These are phyloP conservation scores for Macrolepiota albuminosa DNA, from an alignment of 768 basidiomycete species.

Conservation along the genomic window DNA sequence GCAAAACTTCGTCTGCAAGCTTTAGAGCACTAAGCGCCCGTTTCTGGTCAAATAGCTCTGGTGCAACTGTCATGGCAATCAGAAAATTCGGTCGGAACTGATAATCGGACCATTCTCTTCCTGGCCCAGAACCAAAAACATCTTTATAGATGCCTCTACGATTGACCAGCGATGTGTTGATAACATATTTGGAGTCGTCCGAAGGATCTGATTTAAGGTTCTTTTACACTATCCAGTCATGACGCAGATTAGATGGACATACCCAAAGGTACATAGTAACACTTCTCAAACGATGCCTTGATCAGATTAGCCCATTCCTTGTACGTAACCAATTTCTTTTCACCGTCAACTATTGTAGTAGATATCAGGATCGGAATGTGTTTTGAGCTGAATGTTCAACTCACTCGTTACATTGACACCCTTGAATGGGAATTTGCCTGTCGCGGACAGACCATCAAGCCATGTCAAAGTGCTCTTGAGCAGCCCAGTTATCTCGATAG, in stretches of 20 bases:
- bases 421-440: slow-evolving; percentile 80
- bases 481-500: slow-evolving; percentile 92
- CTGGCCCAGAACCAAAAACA: slow-evolving; percentile 83
- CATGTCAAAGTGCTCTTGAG: slow-evolving; percentile 91
- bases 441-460: slow-evolving; percentile 62
- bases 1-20: slow-evolving; percentile 75
- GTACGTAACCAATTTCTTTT: slow-evolving; percentile 72
- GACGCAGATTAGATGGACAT: slow-evolving; percentile 18
- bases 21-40: slow-evolving; percentile 78
- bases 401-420: slow-evolving; percentile 79
- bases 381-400: slow-evolving; percentile 21
- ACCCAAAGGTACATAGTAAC: slow-evolving; percentile 87
- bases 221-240: neutral
- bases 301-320: slow-evolving; percentile 86
- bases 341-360: slow-evolving; percentile 57
- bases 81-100: slow-evolving; percentile 93
- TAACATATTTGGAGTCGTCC: slow-evolving; percentile 65
- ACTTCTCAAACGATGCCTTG: slow-evolving; percentile 82
- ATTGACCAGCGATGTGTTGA: slow-evolving; percentile 70
- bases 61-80: slow-evolving; percentile 95
- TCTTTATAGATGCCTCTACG: slow-evolving; percentile 98
- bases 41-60: slow-evolving; percentile 82
- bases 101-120: slow-evolving; percentile 95
- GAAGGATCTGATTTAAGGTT: slow-evolving; percentile 46
- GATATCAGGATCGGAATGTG: neutral